Percentiles rank a stretch among this genome's conserved stretches.
Evolutionary conservation across 2,329 filamentous ascomycete species (phyloP).

Genomic region (Fusarium sacchari): DNA sequence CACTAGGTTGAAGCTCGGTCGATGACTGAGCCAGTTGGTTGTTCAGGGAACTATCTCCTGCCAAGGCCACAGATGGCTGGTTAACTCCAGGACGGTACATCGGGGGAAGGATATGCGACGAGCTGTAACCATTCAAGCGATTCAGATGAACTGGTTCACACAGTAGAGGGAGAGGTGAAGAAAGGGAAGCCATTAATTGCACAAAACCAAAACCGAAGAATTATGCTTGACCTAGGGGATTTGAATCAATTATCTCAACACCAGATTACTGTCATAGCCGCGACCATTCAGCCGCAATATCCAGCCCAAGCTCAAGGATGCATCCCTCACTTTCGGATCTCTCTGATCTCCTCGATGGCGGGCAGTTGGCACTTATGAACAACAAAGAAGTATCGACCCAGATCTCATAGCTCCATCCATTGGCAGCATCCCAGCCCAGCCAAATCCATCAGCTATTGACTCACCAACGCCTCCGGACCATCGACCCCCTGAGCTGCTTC

Average conservation of each 20-base stretch:
- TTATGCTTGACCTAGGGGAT: fast-evolving
- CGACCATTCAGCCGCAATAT: fast-evolving
- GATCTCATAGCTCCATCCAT: fast-evolving
- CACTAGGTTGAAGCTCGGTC: neutral
- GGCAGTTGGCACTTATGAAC: fast-evolving
- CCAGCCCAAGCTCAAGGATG: neutral
- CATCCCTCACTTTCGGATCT: neutral
- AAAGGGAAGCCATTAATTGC: fast-evolving
- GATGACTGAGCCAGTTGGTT: too few species aligned
- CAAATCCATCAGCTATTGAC: neutral
- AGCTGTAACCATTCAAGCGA: fast-evolving
- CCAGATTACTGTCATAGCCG: fast-evolving
- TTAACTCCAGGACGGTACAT: too few species aligned
- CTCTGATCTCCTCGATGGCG: neutral
- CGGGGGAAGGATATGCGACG: fast-evolving
- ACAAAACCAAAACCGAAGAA: fast-evolving
- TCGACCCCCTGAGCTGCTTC: neutral
- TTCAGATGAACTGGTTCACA: neutral
- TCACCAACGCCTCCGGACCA: neutral
- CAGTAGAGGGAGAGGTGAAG: neutral
- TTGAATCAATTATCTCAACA: neutral
- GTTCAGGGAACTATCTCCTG: fast-evolving
- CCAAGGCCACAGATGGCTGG: too few species aligned
- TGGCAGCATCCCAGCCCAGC: fast-evolving
- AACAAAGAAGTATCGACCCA: neutral